These are phyloP conservation scores for Rhynchospora breviuscula DNA, from an alignment of 176 grass and related monocot species.

Conservation along the genomic window DNA sequence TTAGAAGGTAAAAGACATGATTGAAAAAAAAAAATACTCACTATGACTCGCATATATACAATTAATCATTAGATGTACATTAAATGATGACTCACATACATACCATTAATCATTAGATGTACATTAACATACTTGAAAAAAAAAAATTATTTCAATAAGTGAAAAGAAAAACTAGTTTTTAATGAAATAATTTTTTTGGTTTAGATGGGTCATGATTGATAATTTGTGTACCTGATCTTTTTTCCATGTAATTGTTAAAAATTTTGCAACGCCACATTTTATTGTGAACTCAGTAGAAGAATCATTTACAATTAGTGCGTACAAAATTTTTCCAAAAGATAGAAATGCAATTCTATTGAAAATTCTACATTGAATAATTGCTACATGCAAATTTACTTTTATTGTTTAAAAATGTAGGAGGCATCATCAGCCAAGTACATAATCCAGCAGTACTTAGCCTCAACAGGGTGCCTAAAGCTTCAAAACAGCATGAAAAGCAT, in stretches of 20 bases:
- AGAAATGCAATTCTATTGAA: not conserved
- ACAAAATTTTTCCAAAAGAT: not conserved
- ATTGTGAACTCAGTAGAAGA: not conserved
- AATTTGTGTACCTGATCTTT: not conserved
- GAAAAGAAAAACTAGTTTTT: not conserved
- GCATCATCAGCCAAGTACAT: slow-evolving; percentile 45
- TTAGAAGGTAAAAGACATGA: too few species aligned
- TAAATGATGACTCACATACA: too few species aligned
- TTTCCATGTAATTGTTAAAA: not conserved
- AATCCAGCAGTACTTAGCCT: slow-evolving; percentile 40
- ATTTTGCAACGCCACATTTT: not conserved
- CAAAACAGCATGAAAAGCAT: slow-evolving; percentile 37
- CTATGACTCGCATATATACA: too few species aligned
- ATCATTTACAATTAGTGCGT: not conserved
- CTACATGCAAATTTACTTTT: not conserved
- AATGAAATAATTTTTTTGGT: not conserved
- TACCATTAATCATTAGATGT: too few species aligned
- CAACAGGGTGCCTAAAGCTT: slow-evolving; percentile 30
- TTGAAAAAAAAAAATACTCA: not conserved
- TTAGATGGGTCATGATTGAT: not conserved
- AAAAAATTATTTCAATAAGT: not conserved
- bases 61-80: too few species aligned
- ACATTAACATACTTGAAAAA: too few species aligned
- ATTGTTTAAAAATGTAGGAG: slow-evolving; percentile 17
- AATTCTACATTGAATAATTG: not conserved